phyloP scores from a whole-genome alignment of 73 alveolate species.

The Durusdinium trenchii region DNA sequence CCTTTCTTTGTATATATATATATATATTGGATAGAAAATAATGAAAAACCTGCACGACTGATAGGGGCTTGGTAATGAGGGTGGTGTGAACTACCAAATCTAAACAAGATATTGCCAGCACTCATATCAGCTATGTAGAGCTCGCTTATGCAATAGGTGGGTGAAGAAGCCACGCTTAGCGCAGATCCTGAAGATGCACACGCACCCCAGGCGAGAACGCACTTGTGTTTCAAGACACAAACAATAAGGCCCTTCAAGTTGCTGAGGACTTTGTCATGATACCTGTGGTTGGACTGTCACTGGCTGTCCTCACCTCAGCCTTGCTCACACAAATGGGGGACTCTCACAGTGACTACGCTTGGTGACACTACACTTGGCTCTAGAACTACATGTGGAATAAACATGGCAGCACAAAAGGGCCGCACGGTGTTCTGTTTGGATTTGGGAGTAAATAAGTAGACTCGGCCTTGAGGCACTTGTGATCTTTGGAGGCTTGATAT shows the following conservation, averaged over 20 bases:
- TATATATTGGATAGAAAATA: too few relatives aligned
- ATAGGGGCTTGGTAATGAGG: too few relatives aligned
- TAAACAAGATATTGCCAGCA: too few relatives aligned
- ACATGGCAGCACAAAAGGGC: neutral
- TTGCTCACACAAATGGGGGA: neutral
- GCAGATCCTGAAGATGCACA: conserved; percentile 40
- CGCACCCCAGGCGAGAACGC: neutral
- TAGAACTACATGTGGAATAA: neutral
- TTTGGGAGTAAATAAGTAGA: neutral
- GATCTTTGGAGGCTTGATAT: conserved; percentile 22
- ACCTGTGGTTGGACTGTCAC: conserved; percentile 39
- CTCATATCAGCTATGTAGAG: too few relatives aligned
- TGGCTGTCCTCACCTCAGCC: neutral
- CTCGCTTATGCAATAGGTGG: neutral
- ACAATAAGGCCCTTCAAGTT: neutral
- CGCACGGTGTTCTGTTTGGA: neutral
- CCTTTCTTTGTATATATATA: too few relatives aligned
- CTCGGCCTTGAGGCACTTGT: neutral
- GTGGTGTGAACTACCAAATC: too few relatives aligned
- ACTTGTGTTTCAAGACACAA: neutral
- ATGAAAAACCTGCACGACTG: too few relatives aligned
- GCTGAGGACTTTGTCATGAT: conserved; percentile 12
- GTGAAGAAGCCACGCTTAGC: neutral
- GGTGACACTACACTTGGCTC: neutral
- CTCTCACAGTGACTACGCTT: neutral